Evolutionary conservation across 805 yeast genomes (phyloP).

Genomic region (Ascoidea asiatica): DNA sequence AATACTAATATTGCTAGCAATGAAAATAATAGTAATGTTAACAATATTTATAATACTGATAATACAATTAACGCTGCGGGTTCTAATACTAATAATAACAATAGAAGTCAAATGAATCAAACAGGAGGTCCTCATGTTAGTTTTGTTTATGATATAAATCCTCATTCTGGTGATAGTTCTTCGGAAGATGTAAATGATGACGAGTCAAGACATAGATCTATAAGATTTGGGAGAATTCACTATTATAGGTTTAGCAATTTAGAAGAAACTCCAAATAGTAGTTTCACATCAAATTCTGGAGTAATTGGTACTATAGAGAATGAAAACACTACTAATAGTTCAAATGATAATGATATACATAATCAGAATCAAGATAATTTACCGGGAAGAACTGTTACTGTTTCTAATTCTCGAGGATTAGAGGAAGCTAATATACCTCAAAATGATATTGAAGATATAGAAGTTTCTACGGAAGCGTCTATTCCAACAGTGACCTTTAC

Average conservation of each 20-base stretch:
- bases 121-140: neutral
- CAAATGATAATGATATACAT: no score
- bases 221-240: neutral
- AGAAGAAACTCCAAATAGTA: conserved; percentile 23
- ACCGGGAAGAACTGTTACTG: no score
- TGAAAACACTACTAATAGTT: no score
- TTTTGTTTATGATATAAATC: neutral
- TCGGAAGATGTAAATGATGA: neutral
- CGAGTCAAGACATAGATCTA: neutral
- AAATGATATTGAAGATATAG: no score
- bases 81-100: neutral
- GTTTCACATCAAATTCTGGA: no score
- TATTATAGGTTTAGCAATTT: conserved; percentile 10
- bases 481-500: no score
- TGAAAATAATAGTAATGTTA: neutral
- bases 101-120: neutral
- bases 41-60: neutral
- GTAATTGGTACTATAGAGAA: no score
- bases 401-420: no score
- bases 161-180: neutral
- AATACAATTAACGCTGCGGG: neutral
- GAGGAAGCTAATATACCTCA: no score
- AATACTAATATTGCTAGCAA: neutral
- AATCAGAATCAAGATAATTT: no score
- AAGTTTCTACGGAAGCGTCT: no score